Base-by-base conservation (phyloP, 2,329 filamentous ascomycete genomes). In the Lecanoromycetidae sp. region DNA sequence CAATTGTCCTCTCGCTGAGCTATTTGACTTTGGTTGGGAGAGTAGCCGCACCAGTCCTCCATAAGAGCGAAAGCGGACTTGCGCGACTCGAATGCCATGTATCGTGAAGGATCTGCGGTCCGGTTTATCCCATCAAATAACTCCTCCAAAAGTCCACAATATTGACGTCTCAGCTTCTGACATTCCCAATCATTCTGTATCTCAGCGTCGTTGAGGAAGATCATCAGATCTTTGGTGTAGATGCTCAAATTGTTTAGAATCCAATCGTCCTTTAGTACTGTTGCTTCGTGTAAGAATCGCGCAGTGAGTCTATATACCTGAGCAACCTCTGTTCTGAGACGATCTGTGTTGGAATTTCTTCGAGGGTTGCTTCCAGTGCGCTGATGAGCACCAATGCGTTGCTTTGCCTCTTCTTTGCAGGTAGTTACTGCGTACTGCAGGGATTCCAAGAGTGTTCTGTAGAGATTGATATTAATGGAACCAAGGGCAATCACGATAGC, bases 31-130 rank as follows among this genome's bases (percentile, higher is more conserved):
- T 93, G 87, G 54, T 95, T 94, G 0, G 88, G 87, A 6, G 88
- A 94, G 62, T 93, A 95, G 2, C 91, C 91, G 61, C 91, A 98
- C 93, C 93, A 98, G 55, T 96, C 90, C 64, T 98, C 91, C 88
- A 98, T 96, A 39, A 98, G 69, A 0, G 88, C 82, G 60, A 98
- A 98, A 0, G 90, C 84, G 4, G 91, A 95, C 61, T 95, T 94
- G 33, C 93, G 76, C 10, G 88, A 86, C 62, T 98, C 91, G 59
- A 98, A 98, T 0, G 91, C 88, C 78, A 98, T 91, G 90, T 91
- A 98, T 26, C 87, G 77, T 4, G 86, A 82, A 1, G 87, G 84
- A 51, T 95, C 86, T 52, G 80, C 80, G 0, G 87, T 87, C 43
- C 81, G 77, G 56, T 90, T 91, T 57, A 95, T 87, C 5, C 86